Evolutionary conservation across 192 early-diverging fungal species (phyloP).

Genomic region (Geranomyces variabilis): DNA sequence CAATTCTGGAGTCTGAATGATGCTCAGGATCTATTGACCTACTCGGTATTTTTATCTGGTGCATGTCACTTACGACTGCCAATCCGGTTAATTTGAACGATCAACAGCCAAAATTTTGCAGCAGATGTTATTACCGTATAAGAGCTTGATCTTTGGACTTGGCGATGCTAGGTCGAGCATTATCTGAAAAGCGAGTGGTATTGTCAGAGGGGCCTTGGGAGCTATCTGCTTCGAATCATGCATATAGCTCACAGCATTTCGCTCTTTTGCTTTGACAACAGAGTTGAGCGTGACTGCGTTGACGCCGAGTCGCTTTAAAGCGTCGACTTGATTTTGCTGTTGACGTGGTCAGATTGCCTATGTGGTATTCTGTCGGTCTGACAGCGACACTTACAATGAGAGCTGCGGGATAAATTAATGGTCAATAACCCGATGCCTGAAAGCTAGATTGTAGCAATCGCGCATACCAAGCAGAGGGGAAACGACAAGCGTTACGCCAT

Average conservation of each 20-base stretch:
- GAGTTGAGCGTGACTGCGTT: slow-evolving; percentile 47
- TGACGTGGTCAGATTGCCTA: not conserved
- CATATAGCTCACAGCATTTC: slow-evolving; percentile 22
- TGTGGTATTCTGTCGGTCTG: not conserved
- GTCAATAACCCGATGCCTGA: not conserved
- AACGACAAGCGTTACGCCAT: slow-evolving; percentile 49
- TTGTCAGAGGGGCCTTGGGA: not conserved
- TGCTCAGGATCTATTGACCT: too few relatives aligned
- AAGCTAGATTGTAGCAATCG: not conserved
- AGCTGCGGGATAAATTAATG: slow-evolving; percentile 11
- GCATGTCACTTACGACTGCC: too few relatives aligned
- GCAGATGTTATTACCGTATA: slow-evolving; percentile 33
- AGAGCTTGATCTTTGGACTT: slow-evolving; percentile 42
- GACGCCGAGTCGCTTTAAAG: slow-evolving; percentile 36
- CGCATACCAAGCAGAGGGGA: slow-evolving; percentile 51
- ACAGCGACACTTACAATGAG: slow-evolving; percentile 22
- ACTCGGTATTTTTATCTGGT: too few relatives aligned
- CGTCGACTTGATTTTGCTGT: slow-evolving; percentile 54
- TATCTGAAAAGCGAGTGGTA: slow-evolving; percentile 16
- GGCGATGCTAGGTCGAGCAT: slow-evolving; percentile 32
- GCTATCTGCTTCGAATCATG: not conserved
- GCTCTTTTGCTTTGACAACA: slow-evolving; percentile 36
- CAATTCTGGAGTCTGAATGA: slow-evolving; percentile 49
- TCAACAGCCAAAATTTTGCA: not conserved
- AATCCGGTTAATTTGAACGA: too few relatives aligned